These are phyloP conservation scores for Astrephomene gubernaculifera DNA, from an alignment of 139 green algal genomes.

Conservation along the genomic window DNA sequence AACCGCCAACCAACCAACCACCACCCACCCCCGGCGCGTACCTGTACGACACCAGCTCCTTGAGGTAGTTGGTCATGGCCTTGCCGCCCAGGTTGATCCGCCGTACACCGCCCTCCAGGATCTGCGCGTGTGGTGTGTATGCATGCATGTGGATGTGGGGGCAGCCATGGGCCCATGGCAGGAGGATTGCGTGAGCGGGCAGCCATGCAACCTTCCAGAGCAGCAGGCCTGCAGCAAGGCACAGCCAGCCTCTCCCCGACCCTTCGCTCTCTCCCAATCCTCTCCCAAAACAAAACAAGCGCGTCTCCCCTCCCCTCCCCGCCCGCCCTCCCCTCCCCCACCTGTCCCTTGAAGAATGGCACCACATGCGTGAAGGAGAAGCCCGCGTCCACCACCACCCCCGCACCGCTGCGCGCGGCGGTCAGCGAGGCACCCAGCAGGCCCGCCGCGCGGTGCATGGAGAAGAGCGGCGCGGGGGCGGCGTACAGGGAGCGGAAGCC, in stretches of 20 bases:
- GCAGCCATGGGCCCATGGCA: not conserved
- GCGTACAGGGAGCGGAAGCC: conserved; percentile 74
- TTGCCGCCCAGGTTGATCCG: conserved; percentile 98
- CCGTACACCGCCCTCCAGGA: conserved; percentile 64
- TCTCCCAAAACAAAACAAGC: not conserved
- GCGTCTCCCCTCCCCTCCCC: not conserved
- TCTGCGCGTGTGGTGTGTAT: not conserved
- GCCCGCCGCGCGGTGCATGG: conserved; percentile 53
- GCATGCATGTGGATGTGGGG: not conserved
- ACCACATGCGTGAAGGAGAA: conserved; percentile 89
- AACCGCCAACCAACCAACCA: too few relatives aligned
- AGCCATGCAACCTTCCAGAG: too few relatives aligned
- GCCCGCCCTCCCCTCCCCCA: conserved; percentile 24
- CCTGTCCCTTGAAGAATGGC: conserved; percentile 74
- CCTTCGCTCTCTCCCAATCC: not conserved
- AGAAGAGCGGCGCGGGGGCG: conserved; percentile 69
- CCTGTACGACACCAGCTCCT: conserved; percentile 94
- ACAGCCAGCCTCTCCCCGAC: not conserved
- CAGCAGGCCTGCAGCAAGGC: not conserved
- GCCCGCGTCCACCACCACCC: conserved; percentile 76
- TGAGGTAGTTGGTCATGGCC: conserved; percentile 97
- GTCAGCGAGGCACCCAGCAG: not conserved
- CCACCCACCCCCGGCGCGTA: not conserved
- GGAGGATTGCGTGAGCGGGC: too few relatives aligned
- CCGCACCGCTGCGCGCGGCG: conserved; percentile 11